Percentiles rank a stretch among this genome's conserved stretches.
Evolutionary conservation across 192 early-diverging fungal genomes (phyloP).

Genomic region (Glomus cerebriforme): DNA sequence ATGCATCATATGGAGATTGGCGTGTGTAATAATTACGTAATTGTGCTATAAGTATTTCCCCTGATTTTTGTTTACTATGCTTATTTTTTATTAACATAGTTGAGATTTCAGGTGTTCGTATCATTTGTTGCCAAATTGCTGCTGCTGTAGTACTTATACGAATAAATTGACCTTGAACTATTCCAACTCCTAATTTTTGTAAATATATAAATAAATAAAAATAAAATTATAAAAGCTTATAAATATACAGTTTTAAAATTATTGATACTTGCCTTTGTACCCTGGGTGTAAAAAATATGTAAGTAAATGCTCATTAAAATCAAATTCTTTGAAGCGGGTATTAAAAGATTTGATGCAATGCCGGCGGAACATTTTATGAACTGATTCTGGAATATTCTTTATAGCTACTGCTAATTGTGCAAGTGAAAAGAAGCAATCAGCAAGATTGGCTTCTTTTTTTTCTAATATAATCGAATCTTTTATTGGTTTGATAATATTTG

Average conservation of each 20-base stretch:
- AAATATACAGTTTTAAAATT: background rate
- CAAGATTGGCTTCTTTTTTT: too few species aligned
- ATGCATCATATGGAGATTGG: background rate
- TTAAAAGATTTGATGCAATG: background rate
- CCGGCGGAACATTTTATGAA: too few species aligned
- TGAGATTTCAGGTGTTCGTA: background rate
- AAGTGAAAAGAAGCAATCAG: too few species aligned
- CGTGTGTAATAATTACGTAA: background rate
- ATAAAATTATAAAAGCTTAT: background rate
- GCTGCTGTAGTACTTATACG: background rate
- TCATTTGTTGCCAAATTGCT: background rate
- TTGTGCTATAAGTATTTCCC: background rate
- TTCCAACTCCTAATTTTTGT: background rate
- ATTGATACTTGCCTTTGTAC: background rate
- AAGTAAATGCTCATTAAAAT: conserved; percentile 9
- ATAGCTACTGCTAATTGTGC: too few species aligned
- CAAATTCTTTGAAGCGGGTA: background rate
- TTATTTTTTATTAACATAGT: background rate
- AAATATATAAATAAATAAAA: background rate
- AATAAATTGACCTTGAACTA: background rate
- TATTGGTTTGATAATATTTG: background rate
- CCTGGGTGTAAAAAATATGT: background rate
- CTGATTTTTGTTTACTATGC: background rate
- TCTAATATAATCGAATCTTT: background rate
- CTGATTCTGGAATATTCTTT: too few species aligned